A percentile compares a stretch with the other conserved stretches of the same genome.
Conservation (phyloP, 2,329 filamentous ascomycete genomes). For the Alternaria sp. region DNA sequence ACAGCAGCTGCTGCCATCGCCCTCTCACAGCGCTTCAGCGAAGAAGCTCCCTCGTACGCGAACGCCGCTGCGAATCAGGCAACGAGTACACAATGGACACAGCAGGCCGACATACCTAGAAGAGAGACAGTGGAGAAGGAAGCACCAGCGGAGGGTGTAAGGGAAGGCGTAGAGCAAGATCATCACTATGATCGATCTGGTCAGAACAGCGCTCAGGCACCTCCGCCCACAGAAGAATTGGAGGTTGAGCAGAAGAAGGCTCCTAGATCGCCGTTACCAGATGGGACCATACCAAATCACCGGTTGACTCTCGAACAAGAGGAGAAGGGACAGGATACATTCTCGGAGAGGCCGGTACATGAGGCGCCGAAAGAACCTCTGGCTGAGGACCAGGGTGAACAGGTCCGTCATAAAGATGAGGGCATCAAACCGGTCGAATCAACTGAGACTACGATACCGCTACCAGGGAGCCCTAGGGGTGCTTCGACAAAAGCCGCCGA, state of each 20-base stretch:
- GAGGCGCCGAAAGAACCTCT: slow-evolving; percentile 52
- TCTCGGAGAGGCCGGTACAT: slow-evolving; percentile 40
- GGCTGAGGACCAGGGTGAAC: slow-evolving; percentile 35
- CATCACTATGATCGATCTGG: slow-evolving; percentile 59
- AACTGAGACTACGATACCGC: slow-evolving; percentile 53
- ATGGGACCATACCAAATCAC: slow-evolving; percentile 60
- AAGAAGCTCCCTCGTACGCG: slow-evolving; percentile 53
- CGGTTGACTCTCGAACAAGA: slow-evolving; percentile 43
- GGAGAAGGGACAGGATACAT: slow-evolving; percentile 48
- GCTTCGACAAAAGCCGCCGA: slow-evolving; percentile 59
- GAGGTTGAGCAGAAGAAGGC: slow-evolving; percentile 59
- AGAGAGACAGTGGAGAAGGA: slow-evolving; percentile 42
- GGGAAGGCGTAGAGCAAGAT: slow-evolving; percentile 59
- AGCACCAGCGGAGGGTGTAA: slow-evolving; percentile 27
- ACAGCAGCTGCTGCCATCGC: slow-evolving; percentile 68
- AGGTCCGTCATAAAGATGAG: slow-evolving; percentile 27
- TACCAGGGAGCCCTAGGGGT: slow-evolving; percentile 40
- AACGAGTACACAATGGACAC: slow-evolving; percentile 28
- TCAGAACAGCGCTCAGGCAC: slow-evolving; percentile 52
- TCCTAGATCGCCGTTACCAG: slow-evolving; percentile 56
- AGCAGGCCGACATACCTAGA: slow-evolving; percentile 39
- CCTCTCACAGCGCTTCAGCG: slow-evolving; percentile 66
- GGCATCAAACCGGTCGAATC: slow-evolving; percentile 52
- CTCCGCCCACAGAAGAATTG: slow-evolving; percentile 52
- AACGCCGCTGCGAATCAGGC: slow-evolving; percentile 35